Evolutionary conservation across 208 protist species (phyloP).

Genomic region (Zelonia costaricensis): DNA sequence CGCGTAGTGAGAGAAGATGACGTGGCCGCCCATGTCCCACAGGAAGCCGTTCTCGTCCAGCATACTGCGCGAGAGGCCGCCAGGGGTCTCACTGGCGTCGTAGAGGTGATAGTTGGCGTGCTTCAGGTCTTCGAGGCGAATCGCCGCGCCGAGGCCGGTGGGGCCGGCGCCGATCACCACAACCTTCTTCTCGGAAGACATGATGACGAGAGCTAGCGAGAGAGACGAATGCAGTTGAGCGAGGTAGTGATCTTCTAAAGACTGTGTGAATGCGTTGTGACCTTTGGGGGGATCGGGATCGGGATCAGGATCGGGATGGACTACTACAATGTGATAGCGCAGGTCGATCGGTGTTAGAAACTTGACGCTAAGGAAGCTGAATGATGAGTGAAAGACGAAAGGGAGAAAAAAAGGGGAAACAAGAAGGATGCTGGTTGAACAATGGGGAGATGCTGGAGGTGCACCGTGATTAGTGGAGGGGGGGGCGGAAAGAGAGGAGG

Average conservation of each 20-base stretch:
- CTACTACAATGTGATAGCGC: too few species aligned
- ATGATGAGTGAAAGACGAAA: too few species aligned
- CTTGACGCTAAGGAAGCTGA: too few species aligned
- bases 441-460: too few species aligned
- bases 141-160: slow-evolving; percentile 65
- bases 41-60: slow-evolving; percentile 59
- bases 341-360: too few species aligned
- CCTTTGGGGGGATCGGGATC: too few species aligned
- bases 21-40: slow-evolving; percentile 82
- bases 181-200: slow-evolving; percentile 32
- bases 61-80: slow-evolving; percentile 63
- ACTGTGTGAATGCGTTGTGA: not conserved
- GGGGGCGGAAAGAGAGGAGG: too few species aligned
- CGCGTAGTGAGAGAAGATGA: slow-evolving; percentile 85
- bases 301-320: too few species aligned
- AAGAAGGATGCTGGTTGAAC: too few species aligned
- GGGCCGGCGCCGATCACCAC: slow-evolving; percentile 70
- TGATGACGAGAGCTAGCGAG: not conserved
- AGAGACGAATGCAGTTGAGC: not conserved
- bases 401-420: too few species aligned
- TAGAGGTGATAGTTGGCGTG: slow-evolving; percentile 57
- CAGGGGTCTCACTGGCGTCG: slow-evolving; percentile 37
- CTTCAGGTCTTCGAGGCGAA: slow-evolving; percentile 55
- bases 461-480: too few species aligned
- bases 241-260: not conserved